phyloP scores from a whole-genome alignment of 768 basidiomycete genomes.

The Rhodotorula toruloides region DNA sequence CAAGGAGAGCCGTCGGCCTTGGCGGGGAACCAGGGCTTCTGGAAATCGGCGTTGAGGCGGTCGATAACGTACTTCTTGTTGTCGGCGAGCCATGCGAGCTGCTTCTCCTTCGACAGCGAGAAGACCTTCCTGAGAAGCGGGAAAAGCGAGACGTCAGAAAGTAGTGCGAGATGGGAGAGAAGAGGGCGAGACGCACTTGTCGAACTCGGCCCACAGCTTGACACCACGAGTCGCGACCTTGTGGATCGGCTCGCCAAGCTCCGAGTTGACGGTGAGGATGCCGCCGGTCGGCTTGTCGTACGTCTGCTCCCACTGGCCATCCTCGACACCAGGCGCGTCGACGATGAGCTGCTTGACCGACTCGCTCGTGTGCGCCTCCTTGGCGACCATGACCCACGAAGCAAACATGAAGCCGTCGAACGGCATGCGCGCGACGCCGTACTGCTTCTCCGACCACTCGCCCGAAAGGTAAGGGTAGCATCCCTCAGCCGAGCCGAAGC shows the following conservation, averaged over 20 bases:
- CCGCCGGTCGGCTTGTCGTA: conserved; percentile 92
- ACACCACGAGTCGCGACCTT: conserved; percentile 96
- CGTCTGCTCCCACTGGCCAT: conserved; percentile 87
- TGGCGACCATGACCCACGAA: conserved; percentile 96
- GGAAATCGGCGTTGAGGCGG: conserved; percentile 89
- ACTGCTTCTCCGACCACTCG: conserved; percentile 81
- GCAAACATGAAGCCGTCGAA: conserved; percentile 97
- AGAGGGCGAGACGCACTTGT: conserved; percentile 53
- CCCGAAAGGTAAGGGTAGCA: conserved; percentile 95
- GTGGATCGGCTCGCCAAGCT: conserved; percentile 91
- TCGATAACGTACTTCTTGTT: conserved; percentile 81
- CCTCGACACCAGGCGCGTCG: conserved; percentile 83
- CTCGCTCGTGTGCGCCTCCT: conserved; percentile 91
- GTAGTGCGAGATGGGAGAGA: too few species aligned
- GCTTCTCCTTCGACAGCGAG: conserved; percentile 92
- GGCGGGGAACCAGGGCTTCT: conserved; percentile 83
- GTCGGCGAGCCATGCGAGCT: conserved; percentile 76
- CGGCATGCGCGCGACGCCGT: conserved; percentile 88
- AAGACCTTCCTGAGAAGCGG: conserved; percentile 60
- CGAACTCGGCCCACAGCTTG: conserved; percentile 98
- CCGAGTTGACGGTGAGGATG: conserved; percentile 91
- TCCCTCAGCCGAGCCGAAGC: conserved; percentile 79
- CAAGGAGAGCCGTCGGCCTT: conserved; percentile 84
- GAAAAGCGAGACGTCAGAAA: background rate
- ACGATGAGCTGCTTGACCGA: conserved; percentile 96